Conservation (phyloP, 345 rosid genomes). For the Rhizophora mangle region DNA sequence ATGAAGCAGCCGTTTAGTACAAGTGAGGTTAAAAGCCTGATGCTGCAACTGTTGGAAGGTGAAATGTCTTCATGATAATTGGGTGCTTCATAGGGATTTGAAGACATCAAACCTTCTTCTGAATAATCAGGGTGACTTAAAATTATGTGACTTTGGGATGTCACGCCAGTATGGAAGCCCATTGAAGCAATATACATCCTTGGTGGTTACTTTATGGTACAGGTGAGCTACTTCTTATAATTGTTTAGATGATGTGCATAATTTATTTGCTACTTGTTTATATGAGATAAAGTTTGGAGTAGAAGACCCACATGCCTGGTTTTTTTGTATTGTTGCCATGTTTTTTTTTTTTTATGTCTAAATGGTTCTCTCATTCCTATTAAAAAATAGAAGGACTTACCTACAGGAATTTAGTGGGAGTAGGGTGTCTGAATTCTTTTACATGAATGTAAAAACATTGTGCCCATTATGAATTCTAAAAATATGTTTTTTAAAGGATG, state of each 20-base stretch:
- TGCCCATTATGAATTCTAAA: too few relatives aligned
- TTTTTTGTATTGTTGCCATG: too few relatives aligned
- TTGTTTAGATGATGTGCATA: not conserved
- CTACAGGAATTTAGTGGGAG: too few relatives aligned
- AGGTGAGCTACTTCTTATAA: constrained; percentile 43
- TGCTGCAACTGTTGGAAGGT: constrained; percentile 82
- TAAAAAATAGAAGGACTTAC: too few relatives aligned
- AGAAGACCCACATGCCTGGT: too few relatives aligned
- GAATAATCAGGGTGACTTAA: constrained; percentile 72
- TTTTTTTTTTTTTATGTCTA: too few relatives aligned
- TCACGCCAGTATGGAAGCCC: constrained; percentile 84
- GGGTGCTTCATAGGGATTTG: constrained; percentile 91
- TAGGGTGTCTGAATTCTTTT: too few relatives aligned
- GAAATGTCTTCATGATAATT: constrained; percentile 79
- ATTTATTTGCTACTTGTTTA: not conserved
- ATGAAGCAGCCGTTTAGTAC: constrained; percentile 76
- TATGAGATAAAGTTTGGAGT: not conserved
- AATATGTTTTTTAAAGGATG: too few relatives aligned
- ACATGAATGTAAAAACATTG: too few relatives aligned
- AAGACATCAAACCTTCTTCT: constrained; percentile 83
- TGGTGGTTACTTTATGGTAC: constrained; percentile 81
- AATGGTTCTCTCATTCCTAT: too few relatives aligned
- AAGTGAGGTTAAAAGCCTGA: constrained; percentile 86
- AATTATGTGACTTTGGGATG: constrained; percentile 87
- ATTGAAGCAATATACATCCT: constrained; percentile 70